phyloP scores from a whole-genome alignment of 75 land plant species.

The Azolla pinnata region DNA sequence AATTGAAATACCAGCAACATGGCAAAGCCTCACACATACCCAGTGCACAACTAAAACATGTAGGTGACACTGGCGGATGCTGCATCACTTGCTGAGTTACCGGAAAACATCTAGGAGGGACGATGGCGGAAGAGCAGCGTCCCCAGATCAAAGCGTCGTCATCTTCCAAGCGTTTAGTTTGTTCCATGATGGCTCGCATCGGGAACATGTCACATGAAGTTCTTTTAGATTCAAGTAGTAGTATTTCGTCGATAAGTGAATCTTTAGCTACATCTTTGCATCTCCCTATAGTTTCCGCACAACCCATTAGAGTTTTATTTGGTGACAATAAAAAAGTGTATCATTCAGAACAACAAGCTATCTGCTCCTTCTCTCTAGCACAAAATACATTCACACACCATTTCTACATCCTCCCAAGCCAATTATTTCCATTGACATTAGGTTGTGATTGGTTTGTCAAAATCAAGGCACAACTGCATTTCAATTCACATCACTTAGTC shows the following conservation, averaged over 20 bases:
- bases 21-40: too few relatives aligned
- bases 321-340: background rate
- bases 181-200: background rate
- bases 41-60: background rate
- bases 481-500: background rate
- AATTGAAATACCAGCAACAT: background rate
- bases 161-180: background rate
- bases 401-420: background rate
- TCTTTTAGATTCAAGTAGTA: background rate
- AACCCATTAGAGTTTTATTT: background rate
- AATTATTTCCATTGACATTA: constrained; percentile 2
- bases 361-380: background rate
- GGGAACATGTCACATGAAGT: background rate
- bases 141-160: background rate
- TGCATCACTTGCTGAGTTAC: background rate
- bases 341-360: background rate
- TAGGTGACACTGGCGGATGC: background rate
- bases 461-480: background rate
- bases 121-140: constrained; percentile 4
- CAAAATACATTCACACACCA: background rate
- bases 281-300: background rate
- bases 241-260: constrained; percentile 4
- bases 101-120: constrained; percentile 2
- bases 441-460: constrained; percentile 6
- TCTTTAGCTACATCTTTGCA: background rate